phyloP scores from a whole-genome alignment of 31 red algal genomes.

The Bonnemaisonia californica region DNA sequence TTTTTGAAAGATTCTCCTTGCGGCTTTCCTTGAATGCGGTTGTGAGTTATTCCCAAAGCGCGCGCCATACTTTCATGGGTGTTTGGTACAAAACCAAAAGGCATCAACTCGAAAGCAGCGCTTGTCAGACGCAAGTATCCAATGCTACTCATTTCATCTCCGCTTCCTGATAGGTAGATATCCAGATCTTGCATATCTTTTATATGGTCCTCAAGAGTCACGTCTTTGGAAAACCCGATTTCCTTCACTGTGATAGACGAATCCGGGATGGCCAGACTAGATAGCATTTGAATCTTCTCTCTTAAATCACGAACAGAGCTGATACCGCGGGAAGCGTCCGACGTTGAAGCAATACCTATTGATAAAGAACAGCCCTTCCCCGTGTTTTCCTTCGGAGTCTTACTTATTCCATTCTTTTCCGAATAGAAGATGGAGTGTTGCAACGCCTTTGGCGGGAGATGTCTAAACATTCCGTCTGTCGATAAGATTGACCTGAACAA shows the following conservation, averaged over 20 bases:
- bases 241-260: slow-evolving; percentile 43
- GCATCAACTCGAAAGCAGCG: slow-evolving; percentile 50
- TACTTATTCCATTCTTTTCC: slow-evolving; percentile 38
- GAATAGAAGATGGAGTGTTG: slow-evolving; percentile 40
- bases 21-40: slow-evolving; percentile 46
- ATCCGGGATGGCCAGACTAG: slow-evolving; percentile 49
- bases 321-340: slow-evolving; percentile 29
- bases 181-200: slow-evolving; percentile 64
- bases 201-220: slow-evolving; percentile 30
- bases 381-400: slow-evolving; percentile 1
- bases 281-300: slow-evolving; percentile 57
- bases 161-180: slow-evolving; percentile 47
- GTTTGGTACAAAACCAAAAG: slow-evolving; percentile 48
- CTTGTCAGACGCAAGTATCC: slow-evolving; percentile 38
- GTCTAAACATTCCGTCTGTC: slow-evolving; percentile 64
- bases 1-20: slow-evolving; percentile 49
- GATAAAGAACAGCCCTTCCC: slow-evolving; percentile 37
- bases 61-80: slow-evolving; percentile 51
- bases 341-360: slow-evolving; percentile 44
- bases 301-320: slow-evolving; percentile 32
- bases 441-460: slow-evolving; percentile 43
- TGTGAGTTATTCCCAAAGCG: slow-evolving; percentile 46
- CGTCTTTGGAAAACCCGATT: slow-evolving; percentile 15
- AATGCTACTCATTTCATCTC: slow-evolving; percentile 65
- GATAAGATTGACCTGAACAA: slow-evolving; percentile 61